phyloP scores from a whole-genome alignment of 345 rosid species.

The Camelina sativa region DNA sequence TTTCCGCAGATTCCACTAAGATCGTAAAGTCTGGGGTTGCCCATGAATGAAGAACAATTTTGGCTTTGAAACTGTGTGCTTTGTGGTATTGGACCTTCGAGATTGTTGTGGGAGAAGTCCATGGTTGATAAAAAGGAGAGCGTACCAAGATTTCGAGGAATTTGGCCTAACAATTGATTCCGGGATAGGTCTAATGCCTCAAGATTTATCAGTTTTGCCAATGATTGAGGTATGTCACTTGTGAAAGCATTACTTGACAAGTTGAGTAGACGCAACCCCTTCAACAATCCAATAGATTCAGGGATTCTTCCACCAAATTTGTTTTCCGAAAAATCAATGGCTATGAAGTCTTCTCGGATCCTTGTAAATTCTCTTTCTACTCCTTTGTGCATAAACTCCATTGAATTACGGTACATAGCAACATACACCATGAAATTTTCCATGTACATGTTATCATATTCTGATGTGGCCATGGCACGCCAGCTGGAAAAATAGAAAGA shows the following conservation, averaged over 20 bases:
- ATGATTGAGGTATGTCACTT: not conserved
- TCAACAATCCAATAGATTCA: constrained; percentile 18
- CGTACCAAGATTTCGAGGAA: not conserved
- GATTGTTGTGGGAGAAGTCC: constrained; percentile 18
- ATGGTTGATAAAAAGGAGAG: constrained; percentile 7
- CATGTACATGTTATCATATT: not conserved
- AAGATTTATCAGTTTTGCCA: constrained; percentile 7
- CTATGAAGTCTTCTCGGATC: not conserved
- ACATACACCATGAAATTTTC: not conserved
- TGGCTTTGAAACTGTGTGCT: constrained; percentile 19
- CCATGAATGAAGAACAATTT: not conserved
- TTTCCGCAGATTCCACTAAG: not conserved
- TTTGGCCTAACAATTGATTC: not conserved
- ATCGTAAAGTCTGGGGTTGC: not conserved
- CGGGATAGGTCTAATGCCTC: not conserved
- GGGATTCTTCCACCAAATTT: constrained; percentile 3
- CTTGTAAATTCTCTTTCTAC: not conserved
- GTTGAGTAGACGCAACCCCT: not conserved
- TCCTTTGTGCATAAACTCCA: constrained; percentile 21
- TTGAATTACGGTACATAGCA: not conserved
- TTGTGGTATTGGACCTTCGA: constrained; percentile 9
- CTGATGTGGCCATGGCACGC: not conserved
- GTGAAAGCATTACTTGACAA: constrained; percentile 21
- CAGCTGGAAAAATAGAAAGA: not conserved
- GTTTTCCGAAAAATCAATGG: constrained; percentile 23